Evolutionary conservation across 805 yeast genomes (phyloP).

Genomic region (Dipodascopsis uninucleata): DNA sequence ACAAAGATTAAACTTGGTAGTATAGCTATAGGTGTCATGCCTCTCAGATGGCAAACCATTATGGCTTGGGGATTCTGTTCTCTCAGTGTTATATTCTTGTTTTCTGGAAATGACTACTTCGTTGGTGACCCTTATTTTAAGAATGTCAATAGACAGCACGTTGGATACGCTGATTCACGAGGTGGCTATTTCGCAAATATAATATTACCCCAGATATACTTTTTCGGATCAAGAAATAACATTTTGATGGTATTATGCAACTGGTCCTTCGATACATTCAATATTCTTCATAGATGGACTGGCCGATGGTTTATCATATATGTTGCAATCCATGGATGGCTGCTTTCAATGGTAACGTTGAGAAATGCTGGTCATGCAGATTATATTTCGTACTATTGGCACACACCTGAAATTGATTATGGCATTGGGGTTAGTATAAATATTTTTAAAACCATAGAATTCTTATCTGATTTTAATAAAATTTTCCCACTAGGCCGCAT

Average conservation of each 20-base stretch:
- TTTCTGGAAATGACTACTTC: constrained; percentile 14
- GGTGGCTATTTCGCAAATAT: constrained; percentile 30
- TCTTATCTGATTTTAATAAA: too few relatives aligned
- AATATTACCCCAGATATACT: constrained; percentile 50
- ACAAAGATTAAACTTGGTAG: constrained; percentile 19
- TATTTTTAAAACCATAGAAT: too few relatives aligned
- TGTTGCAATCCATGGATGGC: constrained; percentile 33
- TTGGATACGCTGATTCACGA: too few relatives aligned
- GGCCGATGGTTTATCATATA: constrained; percentile 49
- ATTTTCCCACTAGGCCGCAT: constrained; percentile 42
- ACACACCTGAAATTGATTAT: too few relatives aligned
- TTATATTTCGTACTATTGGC: too few relatives aligned
- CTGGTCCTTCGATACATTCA: constrained; percentile 57
- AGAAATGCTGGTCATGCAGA: too few relatives aligned
- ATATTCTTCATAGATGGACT: constrained; percentile 60
- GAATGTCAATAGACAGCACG: too few relatives aligned
- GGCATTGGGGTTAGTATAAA: too few relatives aligned
- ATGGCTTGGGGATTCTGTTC: constrained; percentile 37
- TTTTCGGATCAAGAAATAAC: constrained; percentile 71
- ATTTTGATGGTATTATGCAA: constrained; percentile 60
- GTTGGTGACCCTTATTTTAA: neutral
- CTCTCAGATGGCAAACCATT: constrained; percentile 41
- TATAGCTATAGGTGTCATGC: constrained; percentile 31
- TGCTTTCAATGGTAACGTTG: too few relatives aligned
- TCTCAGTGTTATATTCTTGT: constrained; percentile 34